Evolutionary conservation across 768 basidiomycete species (phyloP).

Genomic region (Gautieria morchelliformis): DNA sequence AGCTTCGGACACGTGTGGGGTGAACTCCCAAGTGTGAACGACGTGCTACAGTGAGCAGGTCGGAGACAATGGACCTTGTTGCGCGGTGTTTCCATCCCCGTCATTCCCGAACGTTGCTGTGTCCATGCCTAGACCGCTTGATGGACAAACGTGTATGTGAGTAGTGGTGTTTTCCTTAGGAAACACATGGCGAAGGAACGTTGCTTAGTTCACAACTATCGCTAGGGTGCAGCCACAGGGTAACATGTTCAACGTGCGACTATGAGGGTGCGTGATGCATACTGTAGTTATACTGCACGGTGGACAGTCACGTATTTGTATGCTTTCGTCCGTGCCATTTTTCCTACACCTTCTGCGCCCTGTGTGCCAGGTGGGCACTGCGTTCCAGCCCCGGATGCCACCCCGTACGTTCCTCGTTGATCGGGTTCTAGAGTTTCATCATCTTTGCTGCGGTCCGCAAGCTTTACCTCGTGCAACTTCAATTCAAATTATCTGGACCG

Average conservation of each 20-base stretch:
- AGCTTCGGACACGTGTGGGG: neutral
- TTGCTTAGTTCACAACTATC: neutral
- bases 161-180: neutral
- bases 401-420: no score
- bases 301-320: no score
- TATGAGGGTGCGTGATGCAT: no score
- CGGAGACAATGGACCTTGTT: neutral
- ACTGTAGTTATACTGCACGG: no score
- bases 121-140: neutral
- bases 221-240: neutral
- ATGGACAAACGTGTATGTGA: neutral
- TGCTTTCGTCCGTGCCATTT: no score
- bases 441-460: no score
- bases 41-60: neutral
- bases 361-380: no score
- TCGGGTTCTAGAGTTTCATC: no score
- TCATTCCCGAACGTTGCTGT: neutral
- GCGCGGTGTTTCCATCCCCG: neutral
- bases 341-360: no score
- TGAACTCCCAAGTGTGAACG: neutral
- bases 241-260: neutral
- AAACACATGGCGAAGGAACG: neutral
- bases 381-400: no score
- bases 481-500: no score
- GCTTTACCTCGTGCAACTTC: no score